phyloP scores from a whole-genome alignment of 2,329 filamentous ascomycete species.

The Pestalotiopsis sp. region DNA sequence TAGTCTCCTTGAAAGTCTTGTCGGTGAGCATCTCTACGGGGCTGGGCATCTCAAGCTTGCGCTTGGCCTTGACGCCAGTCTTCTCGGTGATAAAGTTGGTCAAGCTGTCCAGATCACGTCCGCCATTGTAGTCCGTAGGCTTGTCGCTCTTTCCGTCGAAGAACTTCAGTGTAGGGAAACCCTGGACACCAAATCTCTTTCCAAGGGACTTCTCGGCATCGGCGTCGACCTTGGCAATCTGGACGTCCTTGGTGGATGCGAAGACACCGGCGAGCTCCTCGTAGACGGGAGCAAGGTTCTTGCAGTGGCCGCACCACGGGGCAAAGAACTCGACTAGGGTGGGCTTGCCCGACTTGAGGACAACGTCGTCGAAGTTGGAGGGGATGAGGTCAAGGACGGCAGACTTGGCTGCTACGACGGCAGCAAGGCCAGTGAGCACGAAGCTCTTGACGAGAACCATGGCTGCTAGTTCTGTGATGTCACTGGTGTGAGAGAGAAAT shows the following conservation, averaged over 20 bases:
- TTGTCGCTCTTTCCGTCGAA: constrained; percentile 93
- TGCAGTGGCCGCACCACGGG: constrained; percentile 99
- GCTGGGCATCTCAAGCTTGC: constrained; percentile 71
- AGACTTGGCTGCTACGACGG: constrained; percentile 66
- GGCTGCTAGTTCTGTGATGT: constrained; percentile 14
- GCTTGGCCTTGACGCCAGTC: constrained; percentile 79
- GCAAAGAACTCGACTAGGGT: constrained; percentile 98
- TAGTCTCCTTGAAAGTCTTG: constrained; percentile 69
- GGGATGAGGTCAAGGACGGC: constrained; percentile 89
- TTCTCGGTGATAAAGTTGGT: constrained; percentile 81
- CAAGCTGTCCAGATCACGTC: constrained; percentile 85
- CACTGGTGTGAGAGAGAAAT: constrained; percentile 11
- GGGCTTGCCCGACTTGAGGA: constrained; percentile 89
- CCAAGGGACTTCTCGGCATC: constrained; percentile 84
- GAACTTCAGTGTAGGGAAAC: constrained; percentile 96
- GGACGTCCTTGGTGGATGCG: constrained; percentile 69
- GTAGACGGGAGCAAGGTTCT: constrained; percentile 91
- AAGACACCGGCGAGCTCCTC: constrained; percentile 82
- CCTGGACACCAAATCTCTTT: constrained; percentile 83
- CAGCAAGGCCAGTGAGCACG: constrained; percentile 55
- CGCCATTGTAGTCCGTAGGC: constrained; percentile 82
- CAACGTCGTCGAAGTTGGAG: constrained; percentile 86
- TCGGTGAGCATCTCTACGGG: constrained; percentile 80
- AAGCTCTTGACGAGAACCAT: constrained; percentile 64
- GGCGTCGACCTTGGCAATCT: constrained; percentile 94